Base-by-base conservation (phyloP, 495 filamentous ascomycete species). In the Aspergillus coremiiformis region DNA sequence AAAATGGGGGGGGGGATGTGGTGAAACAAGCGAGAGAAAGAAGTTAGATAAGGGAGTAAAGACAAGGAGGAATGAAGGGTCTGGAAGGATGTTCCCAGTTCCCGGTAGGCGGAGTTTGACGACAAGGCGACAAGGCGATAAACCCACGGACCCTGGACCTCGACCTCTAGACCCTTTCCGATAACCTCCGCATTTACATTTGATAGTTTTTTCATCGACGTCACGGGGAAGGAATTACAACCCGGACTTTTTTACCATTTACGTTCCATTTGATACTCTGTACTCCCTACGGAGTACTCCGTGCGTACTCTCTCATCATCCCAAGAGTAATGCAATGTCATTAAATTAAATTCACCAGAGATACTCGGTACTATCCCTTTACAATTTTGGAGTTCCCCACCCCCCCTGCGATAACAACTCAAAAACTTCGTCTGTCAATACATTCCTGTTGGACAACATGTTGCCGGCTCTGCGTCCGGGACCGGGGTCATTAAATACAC, bases 401-500 rank as follows among this genome's bases (percentile, higher is more conserved):
- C 69, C 67, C 27, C 60, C 60, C 54, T 67, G 51, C 15, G 57
- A 57, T 60, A 84, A 54, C 52, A 76, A 62, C 23, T 53, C 63
- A 59, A 70, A 76, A 23, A 74, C 74, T 54, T 80, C 78, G 24
- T 71, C 63, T 44, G 73, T 66, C 20, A 67, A 61, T 1, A 54
- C 45, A 30, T 47, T 57, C 53, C 66, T 58, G 44, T 73, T 68
- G 42, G 75, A 73, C 14, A 69, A 74, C 24, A 72, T 77, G 55
- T 72, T 74, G 3, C 79, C 79, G 15, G 66, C 63, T 21, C 66
- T 54, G 39, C 62, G 65, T 7, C 58, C 66, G 5, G 82, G 82
- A 0, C 84, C 84, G 4, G 80, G 76, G 64, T 86, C 82, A 54
- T 78, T 77, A 33, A 75, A 77, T 23, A 66, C 62, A 49, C 59